Base-by-base conservation (phyloP, 176 grass and related monocot genomes). In the Oryza nivara region DNA sequence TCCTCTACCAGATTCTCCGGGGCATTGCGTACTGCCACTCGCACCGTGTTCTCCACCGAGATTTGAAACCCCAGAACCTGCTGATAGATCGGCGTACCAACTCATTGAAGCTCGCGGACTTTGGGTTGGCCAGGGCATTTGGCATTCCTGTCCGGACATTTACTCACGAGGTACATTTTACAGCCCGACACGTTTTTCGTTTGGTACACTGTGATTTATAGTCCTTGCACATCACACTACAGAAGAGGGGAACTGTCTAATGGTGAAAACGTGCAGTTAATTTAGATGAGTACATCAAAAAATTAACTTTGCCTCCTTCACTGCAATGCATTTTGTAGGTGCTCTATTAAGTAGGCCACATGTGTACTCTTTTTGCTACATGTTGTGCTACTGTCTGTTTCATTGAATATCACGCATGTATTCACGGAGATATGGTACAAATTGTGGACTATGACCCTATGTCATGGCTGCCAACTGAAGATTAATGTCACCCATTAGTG, bases 11-110 rank as follows among this genome's bases (percentile, higher is more conserved):
- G 85, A 98, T 98, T 75, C 87, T 98, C 67, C 77, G 80, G 3
- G 96, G 96, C 34, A 85, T 98, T n/a, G 92, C 92, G 22, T 95
- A 93, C 74, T 98, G 96, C 89, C 96, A 98, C 87, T 93, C 96
- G 3, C 96, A 95, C 80, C 86, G 93, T 17, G 83, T 98, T 67
- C 92, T 98, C 70, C 96, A 98, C 86, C 76, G 96, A 43, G 96
- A 98, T 58, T 75, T 98, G 25, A 98, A 98, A 84, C 96, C 96
- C 20, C 96, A 98, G 86, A 98, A 98, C 89, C 88, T 98, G 69
- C 91, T 98, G 32, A 85, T 95, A n/a, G 96, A 98, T 66, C 93
- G 79, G 11, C 70, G 83, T 1, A 98, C 84, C 76, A 98, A 95
- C 79, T 44, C 89, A 0, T 8, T 98, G 48, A 98, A 98, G 93